Conservation (phyloP, 1,139 yeast species). For the Kurtzmaniella quercitrusa region DNA sequence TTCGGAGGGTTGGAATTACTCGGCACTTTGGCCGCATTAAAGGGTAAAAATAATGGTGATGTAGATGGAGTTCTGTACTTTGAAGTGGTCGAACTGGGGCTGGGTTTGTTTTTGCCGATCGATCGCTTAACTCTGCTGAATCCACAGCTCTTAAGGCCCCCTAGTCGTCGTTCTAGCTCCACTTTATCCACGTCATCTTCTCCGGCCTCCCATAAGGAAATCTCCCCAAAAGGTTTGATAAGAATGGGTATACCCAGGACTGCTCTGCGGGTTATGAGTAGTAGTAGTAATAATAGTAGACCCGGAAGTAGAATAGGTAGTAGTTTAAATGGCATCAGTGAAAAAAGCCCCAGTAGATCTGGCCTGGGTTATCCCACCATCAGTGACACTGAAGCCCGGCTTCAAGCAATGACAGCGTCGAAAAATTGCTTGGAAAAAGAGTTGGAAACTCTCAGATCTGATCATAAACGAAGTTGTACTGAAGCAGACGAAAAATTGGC, state of each 20-base stretch:
- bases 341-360: background rate
- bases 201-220: background rate
- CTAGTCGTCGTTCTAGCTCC: conserved; percentile 4
- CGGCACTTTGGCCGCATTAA: conserved; percentile 50
- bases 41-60: conserved; percentile 45
- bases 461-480: conserved; percentile 19
- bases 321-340: background rate
- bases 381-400: conserved; percentile 2
- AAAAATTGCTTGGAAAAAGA: conserved; percentile 10
- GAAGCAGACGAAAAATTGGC: conserved; percentile 33
- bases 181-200: background rate
- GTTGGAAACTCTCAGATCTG: conserved; percentile 12
- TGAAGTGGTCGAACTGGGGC: conserved; percentile 51
- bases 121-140: conserved; percentile 50
- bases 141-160: conserved; percentile 17
- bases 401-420: conserved; percentile 3
- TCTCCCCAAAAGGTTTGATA: background rate
- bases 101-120: conserved; percentile 75
- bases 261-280: background rate
- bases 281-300: background rate
- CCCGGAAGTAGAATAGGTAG: conserved; percentile 4
- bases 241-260: background rate
- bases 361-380: background rate
- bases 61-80: conserved; percentile 44
- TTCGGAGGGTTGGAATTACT: conserved; percentile 85